Evolutionary conservation across 176 grass and related monocot species (phyloP), one percentile per base, ranked within the genome.

Genomic region (Carex myosuroides): DNA sequence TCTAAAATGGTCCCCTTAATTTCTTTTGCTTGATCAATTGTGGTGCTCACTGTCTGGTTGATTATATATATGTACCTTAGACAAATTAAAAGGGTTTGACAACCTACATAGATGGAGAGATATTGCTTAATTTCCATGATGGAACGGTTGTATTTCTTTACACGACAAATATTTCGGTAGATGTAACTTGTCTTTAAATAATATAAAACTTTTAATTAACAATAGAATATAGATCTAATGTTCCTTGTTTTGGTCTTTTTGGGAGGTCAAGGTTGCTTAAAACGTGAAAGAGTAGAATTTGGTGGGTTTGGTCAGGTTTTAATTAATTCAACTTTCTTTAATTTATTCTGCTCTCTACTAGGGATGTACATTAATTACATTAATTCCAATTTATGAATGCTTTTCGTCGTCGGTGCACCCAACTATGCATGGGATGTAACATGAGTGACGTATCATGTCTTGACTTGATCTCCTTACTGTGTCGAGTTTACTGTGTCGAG

Each of bases 231-330:
- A 26, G 26, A 26, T 26, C 26, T 26, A 26, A 26, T 26, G 26
- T 0, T 26, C 26, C 26, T 26, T 26, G 0, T 26, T 26, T 26
- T 26, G 37, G 0, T 70, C 17, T 44, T 48, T 39, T 46, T 71
- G 32, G 8, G 41, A 22, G 39, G 41, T 54, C 5, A 53, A 53
- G 29, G 29, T 75, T 53, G 71, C 37, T 75, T 53, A 22, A 74
- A 44, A 26, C 44, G 44, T 75, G 44, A 3, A 53, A 75, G 1
- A 42, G 8, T 54, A 54, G 1, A 53, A 75, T 75, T 75, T 75
- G 71, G 71, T 75, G 44, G 21, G 44, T 74, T 53, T 53, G 71
- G 71, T 75, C 20, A 54, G 44, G 12, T 75, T 74, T 52, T 75
- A 53, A 26, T 8, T 10, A 10, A 48, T 48, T 46, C n/a, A 26